A percentile compares a stretch with the other conserved stretches of the same genome.
Conservation (phyloP, 1,139 yeast genomes). For the Wickerhamomyces sp. region DNA sequence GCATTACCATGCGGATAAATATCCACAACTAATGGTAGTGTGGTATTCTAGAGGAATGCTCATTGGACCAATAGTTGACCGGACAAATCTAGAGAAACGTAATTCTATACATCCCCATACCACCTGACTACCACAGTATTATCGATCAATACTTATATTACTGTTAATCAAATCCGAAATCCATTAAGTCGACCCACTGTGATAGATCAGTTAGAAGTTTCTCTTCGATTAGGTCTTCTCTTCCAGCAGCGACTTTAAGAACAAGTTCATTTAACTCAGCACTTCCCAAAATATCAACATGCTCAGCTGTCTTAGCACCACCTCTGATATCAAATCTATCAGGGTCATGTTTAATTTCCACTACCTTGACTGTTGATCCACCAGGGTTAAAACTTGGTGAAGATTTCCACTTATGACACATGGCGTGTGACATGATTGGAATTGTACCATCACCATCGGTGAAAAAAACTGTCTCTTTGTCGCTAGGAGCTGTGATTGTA, state of each 20-base stretch:
- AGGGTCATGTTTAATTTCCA: conserved; percentile 91
- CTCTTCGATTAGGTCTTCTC: conserved; percentile 62
- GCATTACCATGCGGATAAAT: too few species aligned
- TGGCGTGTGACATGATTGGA: conserved; percentile 74
- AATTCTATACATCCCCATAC: too few species aligned
- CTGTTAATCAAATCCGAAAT: conserved; percentile 30
- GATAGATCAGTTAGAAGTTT: conserved; percentile 55
- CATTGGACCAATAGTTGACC: too few species aligned
- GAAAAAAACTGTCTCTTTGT: conserved; percentile 59
- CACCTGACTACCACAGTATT: too few species aligned
- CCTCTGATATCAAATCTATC: conserved; percentile 92
- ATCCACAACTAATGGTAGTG: too few species aligned
- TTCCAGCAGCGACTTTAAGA: conserved; percentile 77
- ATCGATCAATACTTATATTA: too few species aligned
- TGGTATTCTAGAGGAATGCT: too few species aligned
- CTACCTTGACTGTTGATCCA: conserved; percentile 63
- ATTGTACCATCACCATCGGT: conserved; percentile 98
- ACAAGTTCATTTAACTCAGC: conserved; percentile 87
- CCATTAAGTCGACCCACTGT: conserved; percentile 37
- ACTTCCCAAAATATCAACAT: conserved; percentile 92
- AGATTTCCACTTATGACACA: conserved; percentile 79
- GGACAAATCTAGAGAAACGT: too few species aligned
- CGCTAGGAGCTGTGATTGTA: conserved; percentile 51
- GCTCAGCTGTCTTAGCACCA: conserved; percentile 97
- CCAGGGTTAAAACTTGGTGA: conserved; percentile 79